Evolutionary conservation across 805 yeast genomes (phyloP).

Genomic region (Saturnispora serradocipensis): DNA sequence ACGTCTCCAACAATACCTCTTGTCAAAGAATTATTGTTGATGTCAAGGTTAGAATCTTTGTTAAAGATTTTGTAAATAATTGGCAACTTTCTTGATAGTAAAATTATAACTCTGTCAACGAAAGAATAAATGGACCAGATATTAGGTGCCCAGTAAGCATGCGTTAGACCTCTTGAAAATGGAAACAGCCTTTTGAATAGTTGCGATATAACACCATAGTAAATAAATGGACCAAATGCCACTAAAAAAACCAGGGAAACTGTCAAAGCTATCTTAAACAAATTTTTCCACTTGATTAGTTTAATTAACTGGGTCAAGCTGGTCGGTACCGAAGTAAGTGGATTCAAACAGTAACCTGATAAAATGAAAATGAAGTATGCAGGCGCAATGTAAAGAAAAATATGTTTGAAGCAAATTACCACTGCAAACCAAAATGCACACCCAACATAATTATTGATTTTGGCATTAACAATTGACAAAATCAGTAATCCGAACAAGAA

Average conservation of each 20-base stretch:
- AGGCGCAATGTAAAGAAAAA: constrained; percentile 87
- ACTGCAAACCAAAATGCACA: constrained; percentile 66
- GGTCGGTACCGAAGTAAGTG: constrained; percentile 20
- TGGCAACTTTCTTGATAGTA: constrained; percentile 21
- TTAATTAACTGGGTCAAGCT: constrained; percentile 13
- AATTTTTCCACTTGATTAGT: constrained; percentile 43
- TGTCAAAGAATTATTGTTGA: constrained; percentile 32
- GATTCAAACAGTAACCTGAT: constrained; percentile 59
- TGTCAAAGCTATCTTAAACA: constrained; percentile 51
- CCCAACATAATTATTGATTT: constrained; percentile 42
- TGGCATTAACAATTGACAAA: constrained; percentile 63
- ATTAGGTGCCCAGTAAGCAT: constrained; percentile 99
- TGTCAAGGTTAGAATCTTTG: not conserved
- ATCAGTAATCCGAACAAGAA: constrained; percentile 81
- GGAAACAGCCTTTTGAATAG: constrained; percentile 73
- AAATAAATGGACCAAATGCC: constrained; percentile 75
- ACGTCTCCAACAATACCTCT: constrained; percentile 92
- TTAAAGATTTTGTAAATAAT: constrained; percentile 12
- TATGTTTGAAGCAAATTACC: constrained; percentile 88
- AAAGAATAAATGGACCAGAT: constrained; percentile 93
- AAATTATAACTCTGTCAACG: constrained; percentile 58
- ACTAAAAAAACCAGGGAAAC: constrained; percentile 52
- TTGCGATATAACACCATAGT: constrained; percentile 52
- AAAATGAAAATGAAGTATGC: constrained; percentile 78
- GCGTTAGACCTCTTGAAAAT: constrained; percentile 89